Percentiles rank a stretch among this genome's conserved stretches.
Conservation (phyloP, 495 filamentous ascomycete genomes). For the Neurospora pannonica region DNA sequence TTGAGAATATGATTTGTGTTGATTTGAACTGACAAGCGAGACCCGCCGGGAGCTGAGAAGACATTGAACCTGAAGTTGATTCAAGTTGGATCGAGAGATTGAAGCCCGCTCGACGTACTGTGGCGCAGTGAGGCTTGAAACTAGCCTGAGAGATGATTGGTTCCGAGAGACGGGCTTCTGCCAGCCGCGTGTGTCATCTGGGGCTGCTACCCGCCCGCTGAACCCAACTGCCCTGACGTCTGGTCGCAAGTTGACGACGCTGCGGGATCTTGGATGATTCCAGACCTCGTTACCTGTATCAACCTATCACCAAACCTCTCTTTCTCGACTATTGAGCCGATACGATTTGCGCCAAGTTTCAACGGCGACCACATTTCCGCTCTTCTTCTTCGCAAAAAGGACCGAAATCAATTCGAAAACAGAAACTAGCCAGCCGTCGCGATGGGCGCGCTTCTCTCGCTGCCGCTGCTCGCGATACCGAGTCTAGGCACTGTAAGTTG, state of each 20-base stretch:
- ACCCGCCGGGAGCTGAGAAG: neutral
- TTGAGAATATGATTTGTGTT: neutral
- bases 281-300: neutral
- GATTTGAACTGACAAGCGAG: neutral
- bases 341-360: neutral
- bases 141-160: neutral
- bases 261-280: neutral
- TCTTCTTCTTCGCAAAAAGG: neutral
- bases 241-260: neutral
- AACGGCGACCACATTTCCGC: neutral
- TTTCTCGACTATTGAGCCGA: neutral
- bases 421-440: conserved; percentile 14
- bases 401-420: neutral
- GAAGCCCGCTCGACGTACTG: neutral
- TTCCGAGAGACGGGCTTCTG: neutral
- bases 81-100: neutral
- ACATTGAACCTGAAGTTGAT: neutral
- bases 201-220: neutral
- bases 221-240: neutral
- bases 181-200: neutral
- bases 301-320: neutral
- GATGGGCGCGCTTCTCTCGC: conserved; percentile 87
- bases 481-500: conserved; percentile 72
- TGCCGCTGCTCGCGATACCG: conserved; percentile 82
- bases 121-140: neutral